A percentile compares a stretch with the other conserved stretches of the same genome.
Evolutionary conservation across 257 asterid species (phyloP).

Genomic region (Capsicum pubescens): DNA sequence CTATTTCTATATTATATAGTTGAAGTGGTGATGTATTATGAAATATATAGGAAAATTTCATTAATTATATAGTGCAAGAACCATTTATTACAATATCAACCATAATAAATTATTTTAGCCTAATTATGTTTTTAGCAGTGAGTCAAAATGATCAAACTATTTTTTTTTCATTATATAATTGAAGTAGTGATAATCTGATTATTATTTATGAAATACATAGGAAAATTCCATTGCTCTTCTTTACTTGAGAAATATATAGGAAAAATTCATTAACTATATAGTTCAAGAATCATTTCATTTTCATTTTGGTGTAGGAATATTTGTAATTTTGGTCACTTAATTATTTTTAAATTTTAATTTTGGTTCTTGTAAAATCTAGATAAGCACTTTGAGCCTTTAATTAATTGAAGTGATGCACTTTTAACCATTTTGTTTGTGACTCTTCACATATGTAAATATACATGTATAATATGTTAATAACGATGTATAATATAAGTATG

Average conservation of each 20-base stretch:
- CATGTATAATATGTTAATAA: not conserved
- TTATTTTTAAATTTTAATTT: not conserved
- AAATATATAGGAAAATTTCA: not conserved
- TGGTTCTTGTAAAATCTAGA: not conserved
- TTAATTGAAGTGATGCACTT: not conserved
- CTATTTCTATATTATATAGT: not conserved
- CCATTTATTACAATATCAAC: too few species aligned
- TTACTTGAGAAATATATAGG: not conserved
- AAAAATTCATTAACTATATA: not conserved
- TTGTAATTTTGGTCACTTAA: not conserved
- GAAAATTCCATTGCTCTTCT: not conserved
- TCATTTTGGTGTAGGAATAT: not conserved
- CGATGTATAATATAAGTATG: too few species aligned
- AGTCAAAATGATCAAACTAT: too few species aligned
- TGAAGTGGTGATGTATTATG: not conserved
- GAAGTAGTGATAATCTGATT: too few species aligned
- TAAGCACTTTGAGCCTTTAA: not conserved
- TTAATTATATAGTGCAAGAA: not conserved
- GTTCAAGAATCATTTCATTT: not conserved
- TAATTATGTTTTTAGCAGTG: too few species aligned
- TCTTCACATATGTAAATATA: not conserved
- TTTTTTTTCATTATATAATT: too few species aligned
- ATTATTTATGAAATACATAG: not conserved
- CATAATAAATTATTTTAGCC: too few species aligned
- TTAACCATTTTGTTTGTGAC: not conserved